Percentiles rank a stretch among this genome's conserved stretches.
Evolutionary conservation across 1,284 basidiomycete genomes (phyloP).

Genomic region (Cerrena zonata): DNA sequence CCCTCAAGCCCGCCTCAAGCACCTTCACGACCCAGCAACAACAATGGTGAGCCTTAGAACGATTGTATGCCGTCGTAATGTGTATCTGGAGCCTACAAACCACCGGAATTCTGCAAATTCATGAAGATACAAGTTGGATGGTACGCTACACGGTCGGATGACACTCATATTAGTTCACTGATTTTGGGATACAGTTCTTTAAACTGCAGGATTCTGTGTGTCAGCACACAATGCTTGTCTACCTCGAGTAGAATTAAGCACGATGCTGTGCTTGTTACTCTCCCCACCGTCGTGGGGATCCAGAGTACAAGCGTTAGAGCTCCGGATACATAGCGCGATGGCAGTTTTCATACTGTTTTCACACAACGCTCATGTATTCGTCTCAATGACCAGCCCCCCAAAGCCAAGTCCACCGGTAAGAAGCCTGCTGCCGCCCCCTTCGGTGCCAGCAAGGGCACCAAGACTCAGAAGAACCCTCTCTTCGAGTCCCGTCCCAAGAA

Average conservation of each 20-base stretch:
- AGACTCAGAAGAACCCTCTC: slow-evolving; percentile 89
- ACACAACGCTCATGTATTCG: slow-evolving; percentile 55
- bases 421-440: slow-evolving; percentile 67
- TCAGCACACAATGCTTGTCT: slow-evolving; percentile 25
- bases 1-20: slow-evolving; percentile 29
- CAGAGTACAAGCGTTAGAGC: slow-evolving; percentile 52
- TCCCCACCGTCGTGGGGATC: slow-evolving; percentile 16
- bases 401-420: slow-evolving; percentile 65
- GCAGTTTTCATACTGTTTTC: slow-evolving; percentile 29
- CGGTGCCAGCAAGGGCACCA: slow-evolving; percentile 65
- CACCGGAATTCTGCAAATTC: slow-evolving; percentile 22
- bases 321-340: slow-evolving; percentile 49
- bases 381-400: slow-evolving; percentile 90
- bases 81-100: slow-evolving; percentile 34
- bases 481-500: slow-evolving; percentile 88
- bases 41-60: slow-evolving; percentile 42
- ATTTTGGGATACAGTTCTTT: not conserved
- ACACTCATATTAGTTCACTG: slow-evolving; percentile 14
- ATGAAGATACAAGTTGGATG: slow-evolving; percentile 43
- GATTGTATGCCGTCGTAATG: slow-evolving; percentile 13
- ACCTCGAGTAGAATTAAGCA: slow-evolving; percentile 22
- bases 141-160: slow-evolving; percentile 43
- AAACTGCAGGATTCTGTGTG: slow-evolving; percentile 13
- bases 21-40: slow-evolving; percentile 20
- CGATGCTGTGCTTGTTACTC: slow-evolving; percentile 42